Conservation (phyloP, 257 asterid species). For the Voacanga thouarsii region DNA sequence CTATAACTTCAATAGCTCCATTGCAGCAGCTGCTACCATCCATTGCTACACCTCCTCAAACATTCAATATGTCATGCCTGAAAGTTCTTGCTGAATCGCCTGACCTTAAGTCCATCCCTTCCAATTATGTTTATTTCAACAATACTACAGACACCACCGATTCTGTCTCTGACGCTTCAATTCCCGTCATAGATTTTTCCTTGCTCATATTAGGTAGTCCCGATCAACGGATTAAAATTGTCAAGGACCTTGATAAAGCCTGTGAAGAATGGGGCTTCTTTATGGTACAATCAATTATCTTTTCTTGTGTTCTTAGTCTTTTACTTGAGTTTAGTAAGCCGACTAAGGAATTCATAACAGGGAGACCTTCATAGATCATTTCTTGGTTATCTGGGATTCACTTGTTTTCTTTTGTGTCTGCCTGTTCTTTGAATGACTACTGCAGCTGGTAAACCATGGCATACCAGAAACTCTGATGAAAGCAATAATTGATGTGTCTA, state of each 20-base stretch:
- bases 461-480: too few relatives aligned
- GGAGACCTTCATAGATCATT: background rate
- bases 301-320: too few relatives aligned
- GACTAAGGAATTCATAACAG: background rate
- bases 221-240: conserved; percentile 24
- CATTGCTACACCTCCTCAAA: background rate
- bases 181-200: conserved; percentile 45
- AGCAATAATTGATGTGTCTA: too few relatives aligned
- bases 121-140: conserved; percentile 11
- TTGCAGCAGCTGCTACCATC: background rate
- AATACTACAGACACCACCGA: background rate
- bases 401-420: too few relatives aligned
- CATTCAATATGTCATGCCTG: conserved; percentile 8
- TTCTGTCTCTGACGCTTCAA: conserved; percentile 21
- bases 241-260: conserved; percentile 31
- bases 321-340: background rate
- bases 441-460: too few relatives aligned
- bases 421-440: too few relatives aligned
- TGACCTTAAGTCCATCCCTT: conserved; percentile 20
- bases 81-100: conserved; percentile 27
- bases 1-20: background rate
- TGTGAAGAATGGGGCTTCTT: conserved; percentile 57
- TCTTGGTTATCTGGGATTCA: background rate
- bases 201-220: conserved; percentile 24
- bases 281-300: conserved; percentile 24